Evolutionary conservation across 2,329 filamentous ascomycete genomes (phyloP), one percentile per base, ranked within the genome.

Genomic region (Botrytis sinoallii): DNA sequence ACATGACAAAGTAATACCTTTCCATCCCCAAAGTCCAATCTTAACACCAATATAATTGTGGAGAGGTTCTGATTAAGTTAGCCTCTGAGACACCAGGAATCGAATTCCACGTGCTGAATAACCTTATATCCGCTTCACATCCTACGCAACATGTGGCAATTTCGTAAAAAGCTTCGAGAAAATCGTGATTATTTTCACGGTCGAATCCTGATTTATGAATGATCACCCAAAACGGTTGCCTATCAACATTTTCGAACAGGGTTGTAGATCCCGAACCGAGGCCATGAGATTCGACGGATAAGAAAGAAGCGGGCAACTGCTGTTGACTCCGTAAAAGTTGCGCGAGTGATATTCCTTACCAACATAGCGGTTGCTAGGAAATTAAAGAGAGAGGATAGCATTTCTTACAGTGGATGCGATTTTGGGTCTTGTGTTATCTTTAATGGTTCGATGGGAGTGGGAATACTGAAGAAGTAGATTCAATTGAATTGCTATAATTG

Each of bases 311-410:
- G 38, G 25, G 60, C 22, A 63, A 20, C 25, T 64, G 25, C 40
- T 29, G 16, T 18, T 57, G 14, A 29, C n/a, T 57, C 52, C n/a
- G n/a, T 29, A 29, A 29, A 61, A 44, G 38, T 16, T 44, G 38
- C 38, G 61, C 61, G 40, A 64, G 40, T 64, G 61, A 44, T 64
- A 64, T 64, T 29, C 60, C 60, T 63, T 63, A 63, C 60, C 60
- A 63, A 42, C 60, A 63, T 42, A 40, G 22, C 38, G 32, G 52
- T 57, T 32, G 52, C 52, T 29, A 29, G 52, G n/a, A 57, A 57
- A 57, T 57, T 29, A 57, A 55, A 57, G 52, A 42, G 22, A 40
- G 42, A 10, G 16, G 22, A n/a, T n/a, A 18, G 38, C 60, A 18
- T 42, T 42, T 63, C 60, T n/a, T 63, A 63, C 38, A n/a, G 35